phyloP scores from a whole-genome alignment of 208 protist genomes.

The Phytomonas sp. region DNA sequence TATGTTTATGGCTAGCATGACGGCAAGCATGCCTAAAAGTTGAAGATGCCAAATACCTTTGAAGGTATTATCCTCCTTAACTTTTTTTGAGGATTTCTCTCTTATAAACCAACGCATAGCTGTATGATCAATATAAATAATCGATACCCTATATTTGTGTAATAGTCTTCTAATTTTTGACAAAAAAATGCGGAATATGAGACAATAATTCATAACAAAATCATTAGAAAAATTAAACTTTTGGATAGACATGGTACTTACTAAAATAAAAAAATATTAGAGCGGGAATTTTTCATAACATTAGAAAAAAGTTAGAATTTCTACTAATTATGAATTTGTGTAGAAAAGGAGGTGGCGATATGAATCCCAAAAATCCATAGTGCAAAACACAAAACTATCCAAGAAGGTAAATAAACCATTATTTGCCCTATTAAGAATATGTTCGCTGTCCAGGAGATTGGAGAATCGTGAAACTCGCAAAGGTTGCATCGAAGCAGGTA shows the following conservation, averaged over 20 bases:
- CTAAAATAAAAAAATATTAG: not conserved
- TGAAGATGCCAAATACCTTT: not conserved
- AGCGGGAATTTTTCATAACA: not conserved
- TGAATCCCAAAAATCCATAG: constrained; percentile 23
- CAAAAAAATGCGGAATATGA: not conserved
- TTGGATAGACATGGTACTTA: not conserved
- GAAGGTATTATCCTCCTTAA: not conserved
- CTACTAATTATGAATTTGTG: not conserved
- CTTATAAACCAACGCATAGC: not conserved
- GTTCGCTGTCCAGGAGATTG: constrained; percentile 13
- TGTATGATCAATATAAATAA: not conserved
- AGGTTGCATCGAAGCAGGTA: constrained; percentile 18
- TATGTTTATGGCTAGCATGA: not conserved
- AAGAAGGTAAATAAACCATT: constrained; percentile 14
- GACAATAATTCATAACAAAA: not conserved
- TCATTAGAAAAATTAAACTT: not conserved
- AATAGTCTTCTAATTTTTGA: not conserved
- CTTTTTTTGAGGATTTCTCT: not conserved
- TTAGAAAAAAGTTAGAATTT: not conserved
- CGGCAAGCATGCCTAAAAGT: not conserved
- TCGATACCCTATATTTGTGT: not conserved
- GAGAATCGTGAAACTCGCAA: constrained; percentile 13
- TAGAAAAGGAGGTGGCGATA: constrained; percentile 15
- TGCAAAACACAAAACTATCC: constrained; percentile 16
- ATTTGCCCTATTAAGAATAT: constrained; percentile 15